A percentile compares a stretch with the other conserved stretches of the same genome.
Conservation (phyloP, 2,329 filamentous ascomycete genomes). For the Xylariaceae sp. region DNA sequence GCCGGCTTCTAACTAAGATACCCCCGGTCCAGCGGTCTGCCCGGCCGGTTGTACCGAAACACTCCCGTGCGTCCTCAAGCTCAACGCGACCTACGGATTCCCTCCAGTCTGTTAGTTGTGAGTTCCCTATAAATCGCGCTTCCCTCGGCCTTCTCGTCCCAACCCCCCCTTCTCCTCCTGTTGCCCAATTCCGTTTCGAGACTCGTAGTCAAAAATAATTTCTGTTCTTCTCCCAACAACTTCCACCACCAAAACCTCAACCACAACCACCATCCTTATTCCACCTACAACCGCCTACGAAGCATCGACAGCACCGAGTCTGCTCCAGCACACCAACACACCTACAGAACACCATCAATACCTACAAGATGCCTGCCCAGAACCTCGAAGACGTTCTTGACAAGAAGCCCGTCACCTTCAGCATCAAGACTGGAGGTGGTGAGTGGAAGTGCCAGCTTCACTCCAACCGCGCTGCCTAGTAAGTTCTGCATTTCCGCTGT, state of each 20-base stretch:
- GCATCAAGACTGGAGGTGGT: slow-evolving; percentile 30
- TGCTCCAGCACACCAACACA: background rate
- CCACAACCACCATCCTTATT: background rate
- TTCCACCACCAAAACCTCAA: background rate
- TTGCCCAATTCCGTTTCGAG: background rate
- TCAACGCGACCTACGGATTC: slow-evolving; percentile 1
- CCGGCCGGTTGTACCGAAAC: slow-evolving; percentile 7
- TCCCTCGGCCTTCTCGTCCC: slow-evolving; percentile 3
- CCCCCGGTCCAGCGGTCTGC: slow-evolving; percentile 11
- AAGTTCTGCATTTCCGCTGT: slow-evolving; percentile 14
- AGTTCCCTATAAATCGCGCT: slow-evolving; percentile 17
- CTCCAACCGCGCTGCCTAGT: slow-evolving; percentile 32
- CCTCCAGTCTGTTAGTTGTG: background rate
- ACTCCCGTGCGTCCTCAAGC: slow-evolving; percentile 1
- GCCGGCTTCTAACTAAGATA: background rate
- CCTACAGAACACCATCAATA: background rate
- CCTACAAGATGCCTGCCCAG: slow-evolving; percentile 28
- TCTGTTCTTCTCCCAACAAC: background rate
- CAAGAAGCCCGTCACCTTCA: slow-evolving; percentile 30
- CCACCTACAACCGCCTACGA: background rate
- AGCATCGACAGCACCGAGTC: background rate
- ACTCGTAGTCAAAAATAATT: background rate
- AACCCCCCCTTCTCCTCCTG: background rate
- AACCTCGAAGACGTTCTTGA: slow-evolving; percentile 28
- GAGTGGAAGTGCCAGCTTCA: slow-evolving; percentile 32